These are phyloP conservation scores for Phalaenopsis aphrodite DNA, from an alignment of 106 monocot genomes.

Conservation along the genomic window DNA sequence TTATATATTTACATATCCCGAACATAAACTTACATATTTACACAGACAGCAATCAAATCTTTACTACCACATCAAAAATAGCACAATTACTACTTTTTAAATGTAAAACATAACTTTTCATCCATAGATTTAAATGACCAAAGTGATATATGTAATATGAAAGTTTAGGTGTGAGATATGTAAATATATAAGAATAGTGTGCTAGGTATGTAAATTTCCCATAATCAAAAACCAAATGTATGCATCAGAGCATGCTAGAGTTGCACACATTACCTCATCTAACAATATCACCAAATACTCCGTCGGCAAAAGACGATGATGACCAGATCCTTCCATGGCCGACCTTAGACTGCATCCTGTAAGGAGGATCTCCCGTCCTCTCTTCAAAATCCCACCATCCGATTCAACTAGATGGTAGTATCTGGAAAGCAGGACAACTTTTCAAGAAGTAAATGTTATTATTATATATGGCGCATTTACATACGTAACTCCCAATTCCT, in stretches of 20 bases:
- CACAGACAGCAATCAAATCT: too few species aligned
- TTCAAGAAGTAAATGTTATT: background rate
- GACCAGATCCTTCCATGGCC: conserved; percentile 58
- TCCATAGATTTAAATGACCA: too few species aligned
- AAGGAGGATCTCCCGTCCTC: conserved; percentile 85
- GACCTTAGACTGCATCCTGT: conserved; percentile 87
- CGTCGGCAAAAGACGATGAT: conserved; percentile 78
- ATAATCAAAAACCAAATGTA: background rate
- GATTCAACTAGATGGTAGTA: conserved; percentile 68
- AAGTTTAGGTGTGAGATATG: too few species aligned
- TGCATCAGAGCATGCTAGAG: background rate
- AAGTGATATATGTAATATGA: too few species aligned
- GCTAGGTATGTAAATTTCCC: too few species aligned
- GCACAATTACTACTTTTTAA: too few species aligned
- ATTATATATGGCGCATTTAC: background rate
- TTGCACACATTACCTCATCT: conserved; percentile 63
- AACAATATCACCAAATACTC: conserved; percentile 84
- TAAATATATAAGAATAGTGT: too few species aligned
- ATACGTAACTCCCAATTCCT: too few species aligned
- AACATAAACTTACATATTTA: too few species aligned
- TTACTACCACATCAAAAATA: too few species aligned
- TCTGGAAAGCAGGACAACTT: conserved; percentile 19
- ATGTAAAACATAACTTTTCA: too few species aligned
- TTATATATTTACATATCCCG: too few species aligned
- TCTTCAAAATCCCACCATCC: conserved; percentile 69